These are phyloP conservation scores for Pezicula rhizophila DNA, from an alignment of 2,329 filamentous ascomycete genomes.

Conservation along the genomic window DNA sequence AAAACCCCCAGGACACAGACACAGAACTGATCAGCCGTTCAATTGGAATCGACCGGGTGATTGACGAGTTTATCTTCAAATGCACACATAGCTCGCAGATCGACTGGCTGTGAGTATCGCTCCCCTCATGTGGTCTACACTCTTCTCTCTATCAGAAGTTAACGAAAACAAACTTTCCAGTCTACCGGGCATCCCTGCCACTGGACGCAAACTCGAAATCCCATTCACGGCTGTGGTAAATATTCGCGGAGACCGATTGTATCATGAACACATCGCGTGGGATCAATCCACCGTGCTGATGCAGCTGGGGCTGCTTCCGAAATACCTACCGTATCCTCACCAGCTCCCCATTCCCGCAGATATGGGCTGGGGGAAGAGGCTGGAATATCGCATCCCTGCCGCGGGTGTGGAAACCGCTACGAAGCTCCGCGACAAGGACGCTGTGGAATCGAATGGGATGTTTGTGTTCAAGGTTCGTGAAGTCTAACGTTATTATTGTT, in stretches of 20 bases:
- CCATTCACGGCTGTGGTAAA: conserved; percentile 62
- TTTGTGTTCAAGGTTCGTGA: conserved; percentile 22
- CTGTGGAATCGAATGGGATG: conserved; percentile 51
- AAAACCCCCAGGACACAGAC: conserved; percentile 60
- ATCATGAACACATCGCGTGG: conserved; percentile 67
- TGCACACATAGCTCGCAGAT: conserved; percentile 58
- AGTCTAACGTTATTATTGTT: too few species aligned
- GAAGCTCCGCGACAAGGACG: conserved; percentile 43
- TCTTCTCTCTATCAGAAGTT: not conserved
- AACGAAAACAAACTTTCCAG: conserved; percentile 27
- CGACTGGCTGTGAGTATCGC: conserved; percentile 57
- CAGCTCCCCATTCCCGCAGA: conserved; percentile 28
- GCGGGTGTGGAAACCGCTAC: conserved; percentile 47
- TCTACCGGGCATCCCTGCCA: conserved; percentile 53
- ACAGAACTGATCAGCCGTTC: conserved; percentile 68
- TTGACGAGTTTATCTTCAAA: conserved; percentile 64
- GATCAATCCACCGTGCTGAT: conserved; percentile 58
- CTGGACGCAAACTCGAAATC: conserved; percentile 45
- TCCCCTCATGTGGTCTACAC: not conserved
- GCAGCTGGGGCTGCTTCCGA: conserved; percentile 52
- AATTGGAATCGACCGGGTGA: conserved; percentile 63
- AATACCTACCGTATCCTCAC: conserved; percentile 39
- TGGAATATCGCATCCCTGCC: conserved; percentile 55
- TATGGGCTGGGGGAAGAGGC: conserved; percentile 27
- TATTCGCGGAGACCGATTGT: conserved; percentile 60